A percentile compares a stretch with the other conserved stretches of the same genome.
phyloP scores from a whole-genome alignment of 2,329 filamentous ascomycete genomes.

The Elsinoe batatas region DNA sequence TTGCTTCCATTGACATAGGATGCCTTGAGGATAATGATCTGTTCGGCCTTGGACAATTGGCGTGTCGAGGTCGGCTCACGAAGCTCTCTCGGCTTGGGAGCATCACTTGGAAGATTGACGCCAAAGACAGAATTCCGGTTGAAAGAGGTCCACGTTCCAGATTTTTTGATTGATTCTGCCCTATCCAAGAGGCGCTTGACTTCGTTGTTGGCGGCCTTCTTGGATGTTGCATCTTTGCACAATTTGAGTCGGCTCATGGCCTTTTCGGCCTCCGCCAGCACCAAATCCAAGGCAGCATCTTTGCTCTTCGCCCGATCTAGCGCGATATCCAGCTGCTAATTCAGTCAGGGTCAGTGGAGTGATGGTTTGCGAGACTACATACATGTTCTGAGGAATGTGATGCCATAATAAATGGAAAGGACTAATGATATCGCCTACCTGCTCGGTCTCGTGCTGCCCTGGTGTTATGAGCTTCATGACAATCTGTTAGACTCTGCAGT shows the following conservation, averaged over 20 bases:
- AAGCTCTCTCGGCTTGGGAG: slow-evolving; percentile 27
- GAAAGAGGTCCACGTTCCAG: slow-evolving; percentile 21
- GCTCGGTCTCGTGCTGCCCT: too few species aligned
- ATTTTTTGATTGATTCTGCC: slow-evolving; percentile 65
- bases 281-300: slow-evolving; percentile 59
- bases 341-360: neutral
- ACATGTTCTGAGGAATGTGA: neutral
- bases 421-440: too few species aligned
- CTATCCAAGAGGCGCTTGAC: slow-evolving; percentile 56
- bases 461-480: too few species aligned
- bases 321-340: slow-evolving; percentile 8
- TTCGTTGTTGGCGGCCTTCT: slow-evolving; percentile 48
- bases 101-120: neutral
- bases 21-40: slow-evolving; percentile 64
- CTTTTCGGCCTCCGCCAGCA: slow-evolving; percentile 67
- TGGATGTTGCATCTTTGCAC: slow-evolving; percentile 38
- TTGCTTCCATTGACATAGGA: slow-evolving; percentile 73
- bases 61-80: slow-evolving; percentile 46
- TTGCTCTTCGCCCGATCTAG: slow-evolving; percentile 36
- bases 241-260: slow-evolving; percentile 68
- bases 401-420: too few species aligned
- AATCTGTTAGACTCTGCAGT: too few species aligned
- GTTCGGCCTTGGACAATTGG: slow-evolving; percentile 59
- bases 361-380: too few species aligned
- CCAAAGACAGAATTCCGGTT: slow-evolving; percentile 2